These are phyloP conservation scores for Ceratocystis lukuohia DNA, from an alignment of 2,329 filamentous ascomycete species.

Conservation along the genomic window DNA sequence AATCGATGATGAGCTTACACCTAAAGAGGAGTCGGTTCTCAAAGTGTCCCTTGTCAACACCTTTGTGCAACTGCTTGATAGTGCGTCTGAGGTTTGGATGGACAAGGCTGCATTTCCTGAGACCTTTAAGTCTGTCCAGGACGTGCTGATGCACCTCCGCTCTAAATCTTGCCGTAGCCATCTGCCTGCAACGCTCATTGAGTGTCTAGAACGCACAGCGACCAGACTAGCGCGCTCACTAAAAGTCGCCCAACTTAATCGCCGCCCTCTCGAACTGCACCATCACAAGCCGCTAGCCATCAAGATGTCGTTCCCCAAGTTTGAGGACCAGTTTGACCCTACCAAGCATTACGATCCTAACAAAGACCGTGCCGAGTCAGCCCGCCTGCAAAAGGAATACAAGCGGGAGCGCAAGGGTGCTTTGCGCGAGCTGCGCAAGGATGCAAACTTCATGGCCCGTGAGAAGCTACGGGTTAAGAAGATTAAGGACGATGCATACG, in stretches of 20 bases:
- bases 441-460: slow-evolving; percentile 82
- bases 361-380: slow-evolving; percentile 70
- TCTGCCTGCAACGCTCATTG: slow-evolving; percentile 30
- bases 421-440: slow-evolving; percentile 85
- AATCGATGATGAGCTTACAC: slow-evolving; percentile 20
- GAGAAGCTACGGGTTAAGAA: slow-evolving; percentile 88
- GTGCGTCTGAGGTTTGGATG: slow-evolving; percentile 60
- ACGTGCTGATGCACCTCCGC: slow-evolving; percentile 44
- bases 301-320: slow-evolving; percentile 79
- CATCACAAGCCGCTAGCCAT: slow-evolving; percentile 80
- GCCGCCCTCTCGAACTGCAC: slow-evolving; percentile 75
- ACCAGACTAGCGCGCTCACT: slow-evolving; percentile 42
- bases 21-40: slow-evolving; percentile 26
- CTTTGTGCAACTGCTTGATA: slow-evolving; percentile 50
- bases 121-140: slow-evolving; percentile 42
- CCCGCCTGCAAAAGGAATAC: slow-evolving; percentile 77
- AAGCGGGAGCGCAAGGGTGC: slow-evolving; percentile 93
- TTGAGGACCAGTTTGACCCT: slow-evolving; percentile 90
- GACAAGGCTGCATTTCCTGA: slow-evolving; percentile 64
- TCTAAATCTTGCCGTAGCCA: slow-evolving; percentile 30
- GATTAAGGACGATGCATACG: slow-evolving; percentile 82
- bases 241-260: slow-evolving; percentile 47
- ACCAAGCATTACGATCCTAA: slow-evolving; percentile 96
- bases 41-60: slow-evolving; percentile 50
- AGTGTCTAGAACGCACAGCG: slow-evolving; percentile 31